phyloP scores from a whole-genome alignment of 345 rosid genomes.

The Mallotus nudiflorus region DNA sequence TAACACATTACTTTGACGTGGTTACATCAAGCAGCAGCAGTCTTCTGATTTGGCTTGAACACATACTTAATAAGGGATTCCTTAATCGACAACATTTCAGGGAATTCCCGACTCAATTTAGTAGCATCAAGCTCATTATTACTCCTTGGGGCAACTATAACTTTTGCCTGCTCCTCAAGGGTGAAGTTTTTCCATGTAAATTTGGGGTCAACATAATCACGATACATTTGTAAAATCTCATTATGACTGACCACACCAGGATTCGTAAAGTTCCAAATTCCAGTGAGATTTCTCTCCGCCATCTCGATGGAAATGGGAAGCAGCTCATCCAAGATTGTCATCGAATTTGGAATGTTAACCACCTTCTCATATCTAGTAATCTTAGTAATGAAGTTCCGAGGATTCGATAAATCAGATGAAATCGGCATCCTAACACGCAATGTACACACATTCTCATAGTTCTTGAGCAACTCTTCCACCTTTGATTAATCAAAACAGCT shows the following conservation, averaged over 20 bases:
- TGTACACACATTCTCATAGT: slow-evolving; percentile 84
- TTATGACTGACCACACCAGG: slow-evolving; percentile 93
- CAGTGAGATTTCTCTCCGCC: slow-evolving; percentile 95
- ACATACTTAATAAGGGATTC: slow-evolving; percentile 77
- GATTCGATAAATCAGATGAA: slow-evolving; percentile 74
- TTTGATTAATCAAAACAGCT: slow-evolving; percentile 21
- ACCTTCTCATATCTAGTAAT: slow-evolving; percentile 79
- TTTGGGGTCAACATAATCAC: slow-evolving; percentile 56
- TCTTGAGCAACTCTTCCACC: slow-evolving; percentile 85
- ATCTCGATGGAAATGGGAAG: slow-evolving; percentile 87
- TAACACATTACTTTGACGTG: not conserved
- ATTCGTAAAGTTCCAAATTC: slow-evolving; percentile 86
- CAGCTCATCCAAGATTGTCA: slow-evolving; percentile 88
- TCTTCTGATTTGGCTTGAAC: slow-evolving; percentile 77
- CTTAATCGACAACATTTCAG: slow-evolving; percentile 76
- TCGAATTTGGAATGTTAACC: slow-evolving; percentile 86
- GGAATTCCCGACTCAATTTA: slow-evolving; percentile 80
- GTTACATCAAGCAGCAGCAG: slow-evolving; percentile 33
- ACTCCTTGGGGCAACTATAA: slow-evolving; percentile 85
- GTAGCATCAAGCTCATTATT: slow-evolving; percentile 85
- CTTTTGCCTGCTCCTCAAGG: slow-evolving; percentile 88
- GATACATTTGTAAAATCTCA: slow-evolving; percentile 85
- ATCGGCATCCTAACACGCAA: slow-evolving; percentile 93
- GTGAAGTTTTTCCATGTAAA: slow-evolving; percentile 89
- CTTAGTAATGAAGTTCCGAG: slow-evolving; percentile 87